These are phyloP conservation scores for Pleurotus tuber-regium DNA, from an alignment of 768 basidiomycete species.

Conservation along the genomic window DNA sequence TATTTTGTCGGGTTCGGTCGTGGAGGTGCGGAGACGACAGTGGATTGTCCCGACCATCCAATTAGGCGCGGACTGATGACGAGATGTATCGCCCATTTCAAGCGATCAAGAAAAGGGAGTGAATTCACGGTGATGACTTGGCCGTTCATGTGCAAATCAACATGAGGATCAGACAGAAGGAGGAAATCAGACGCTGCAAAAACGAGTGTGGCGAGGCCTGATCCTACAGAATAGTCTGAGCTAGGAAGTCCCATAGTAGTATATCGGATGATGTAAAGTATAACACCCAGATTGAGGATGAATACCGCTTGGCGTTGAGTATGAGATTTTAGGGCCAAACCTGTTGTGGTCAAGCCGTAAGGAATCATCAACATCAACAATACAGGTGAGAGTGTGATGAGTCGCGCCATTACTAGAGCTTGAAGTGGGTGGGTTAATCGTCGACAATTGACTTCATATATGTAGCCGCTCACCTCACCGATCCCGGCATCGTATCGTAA, in stretches of 20 bases:
- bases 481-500: too few relatives aligned
- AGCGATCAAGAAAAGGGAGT: conserved; percentile 17
- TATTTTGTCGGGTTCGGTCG: not conserved
- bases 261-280: not conserved
- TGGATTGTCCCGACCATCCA: conserved; percentile 31
- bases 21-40: conserved; percentile 17
- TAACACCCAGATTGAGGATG: too few relatives aligned
- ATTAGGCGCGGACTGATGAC: conserved; percentile 31
- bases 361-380: too few relatives aligned
- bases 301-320: not conserved
- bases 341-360: too few relatives aligned
- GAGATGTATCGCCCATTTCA: conserved; percentile 29
- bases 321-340: too few relatives aligned
- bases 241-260: not conserved
- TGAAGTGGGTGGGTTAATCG: too few relatives aligned
- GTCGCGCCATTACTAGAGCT: too few relatives aligned
- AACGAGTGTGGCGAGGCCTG: conserved; percentile 16
- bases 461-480: too few relatives aligned
- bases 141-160: conserved; percentile 18
- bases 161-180: conserved; percentile 26
- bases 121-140: conserved; percentile 12
- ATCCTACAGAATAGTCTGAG: not conserved
- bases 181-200: conserved; percentile 26
- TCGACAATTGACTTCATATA: too few relatives aligned
- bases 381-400: not conserved